Evolutionary conservation across 2,329 filamentous ascomycete genomes (phyloP).

Genomic region (Neoarthrinium moseri): DNA sequence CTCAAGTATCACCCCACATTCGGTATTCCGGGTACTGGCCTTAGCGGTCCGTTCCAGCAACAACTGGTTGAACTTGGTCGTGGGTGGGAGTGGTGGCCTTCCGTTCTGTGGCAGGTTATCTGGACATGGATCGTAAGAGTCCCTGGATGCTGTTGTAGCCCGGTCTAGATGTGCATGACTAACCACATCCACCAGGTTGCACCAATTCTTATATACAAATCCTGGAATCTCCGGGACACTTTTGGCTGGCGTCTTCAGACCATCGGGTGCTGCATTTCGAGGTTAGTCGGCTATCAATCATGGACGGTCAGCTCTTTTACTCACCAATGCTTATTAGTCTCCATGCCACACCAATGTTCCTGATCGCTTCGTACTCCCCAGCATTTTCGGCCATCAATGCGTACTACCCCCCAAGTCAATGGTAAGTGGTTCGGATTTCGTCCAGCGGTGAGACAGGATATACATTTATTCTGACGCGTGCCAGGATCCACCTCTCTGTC

Average conservation of each 20-base stretch:
- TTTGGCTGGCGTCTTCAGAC: constrained; percentile 59
- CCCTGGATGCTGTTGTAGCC: neutral
- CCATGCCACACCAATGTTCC: constrained; percentile 55
- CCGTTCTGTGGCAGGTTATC: constrained; percentile 52
- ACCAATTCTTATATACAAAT: constrained; percentile 50
- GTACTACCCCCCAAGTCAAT: constrained; percentile 52
- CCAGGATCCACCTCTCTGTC: constrained; percentile 47
- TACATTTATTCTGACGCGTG: neutral
- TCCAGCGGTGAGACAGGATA: neutral
- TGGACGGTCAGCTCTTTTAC: neutral
- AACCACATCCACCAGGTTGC: constrained; percentile 33
- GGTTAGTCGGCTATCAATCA: constrained; percentile 17
- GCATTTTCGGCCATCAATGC: constrained; percentile 40
- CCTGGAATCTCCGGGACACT: constrained; percentile 53
- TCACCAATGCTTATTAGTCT: constrained; percentile 33
- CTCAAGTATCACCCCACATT: constrained; percentile 56
- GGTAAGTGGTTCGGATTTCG: constrained; percentile 32
- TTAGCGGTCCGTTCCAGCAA: constrained; percentile 34
- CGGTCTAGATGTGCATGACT: neutral
- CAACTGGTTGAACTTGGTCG: constrained; percentile 38
- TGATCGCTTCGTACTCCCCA: constrained; percentile 44
- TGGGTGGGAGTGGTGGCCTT: constrained; percentile 62
- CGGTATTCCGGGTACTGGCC: constrained; percentile 37
- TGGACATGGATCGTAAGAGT: constrained; percentile 47
- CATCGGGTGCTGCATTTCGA: constrained; percentile 34